Evolutionary conservation across 352 stramenopile genomes (phyloP), one percentile per base, ranked within the genome.

Genomic region (Saprolegnia parasitica): DNA sequence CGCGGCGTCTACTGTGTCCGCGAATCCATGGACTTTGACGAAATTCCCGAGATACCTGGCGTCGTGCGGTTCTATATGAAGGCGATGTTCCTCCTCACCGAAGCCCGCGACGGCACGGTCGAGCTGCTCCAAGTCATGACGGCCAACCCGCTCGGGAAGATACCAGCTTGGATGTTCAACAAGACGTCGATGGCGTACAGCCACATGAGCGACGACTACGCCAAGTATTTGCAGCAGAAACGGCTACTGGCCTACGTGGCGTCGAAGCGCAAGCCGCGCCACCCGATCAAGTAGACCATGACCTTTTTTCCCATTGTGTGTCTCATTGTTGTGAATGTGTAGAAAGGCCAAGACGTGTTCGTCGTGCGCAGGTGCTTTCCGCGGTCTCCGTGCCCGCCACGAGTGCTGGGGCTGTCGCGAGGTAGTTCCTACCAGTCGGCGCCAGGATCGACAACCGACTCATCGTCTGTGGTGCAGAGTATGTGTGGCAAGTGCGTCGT

Each of bases 401-500:
- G 46, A 60, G 10, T 70, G 63, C 37, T 61, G 54, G 13, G 63
- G 26, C 0, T 55, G 29, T 8, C 57, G 10, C 9, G n/a, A 67
- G 16, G n/a, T 67, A 62, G 0, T 13, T 23, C 18, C n/a, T 37
- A 11, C 21, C 46, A 37, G n/a, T n/a, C n/a, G n/a, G 16, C 32
- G 9, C 21, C 46, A 37, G 5, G 15, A 47, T 32, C 5, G 6
- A 37, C 21, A 23, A 32, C 8, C 13, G 4, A 6, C 57, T 20
- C 39, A 5, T 58, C 32, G 16, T 58, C 8, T 15, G 39, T 11
- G 39, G 45, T 8, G 15, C 61, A 70, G 63, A 24, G n/a, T 21
- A 70, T 70, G 63, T 70, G 63, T 37, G n/a, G 45, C 21, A 60
- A 70, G 26, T 70, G 63, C 37, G 63, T 70, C 32, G 63, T 70